phyloP scores from a whole-genome alignment of 805 yeast genomes.

The Kurtzmaniella cleridarum region DNA sequence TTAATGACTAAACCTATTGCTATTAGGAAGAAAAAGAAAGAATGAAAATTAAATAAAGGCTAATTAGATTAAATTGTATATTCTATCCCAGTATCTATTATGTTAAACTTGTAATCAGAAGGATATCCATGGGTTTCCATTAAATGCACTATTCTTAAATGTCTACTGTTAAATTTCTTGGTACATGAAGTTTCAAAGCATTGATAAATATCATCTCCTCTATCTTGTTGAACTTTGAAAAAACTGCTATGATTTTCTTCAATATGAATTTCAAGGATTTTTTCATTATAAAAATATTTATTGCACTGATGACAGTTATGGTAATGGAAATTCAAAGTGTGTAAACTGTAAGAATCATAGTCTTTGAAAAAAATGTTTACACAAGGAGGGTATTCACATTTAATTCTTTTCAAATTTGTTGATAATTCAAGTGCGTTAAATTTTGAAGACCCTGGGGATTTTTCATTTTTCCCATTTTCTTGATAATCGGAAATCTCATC shows the following conservation, averaged over 20 bases:
- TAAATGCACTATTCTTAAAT: slow-evolving; percentile 43
- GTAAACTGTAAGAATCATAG: slow-evolving; percentile 18
- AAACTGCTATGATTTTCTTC: slow-evolving; percentile 52
- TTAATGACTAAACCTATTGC: slow-evolving; percentile 56
- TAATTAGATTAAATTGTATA: slow-evolving; percentile 4
- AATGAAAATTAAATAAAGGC: background rate
- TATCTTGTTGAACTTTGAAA: slow-evolving; percentile 23
- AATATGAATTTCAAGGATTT: slow-evolving; percentile 42
- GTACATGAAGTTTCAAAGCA: slow-evolving; percentile 41
- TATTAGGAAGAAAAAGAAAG: slow-evolving; percentile 30
- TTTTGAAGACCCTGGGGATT: too few relatives aligned
- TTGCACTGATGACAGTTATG: slow-evolving; percentile 34
- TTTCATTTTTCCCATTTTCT: too few relatives aligned
- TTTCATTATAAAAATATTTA: slow-evolving; percentile 38
- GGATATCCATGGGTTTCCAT: slow-evolving; percentile 49
- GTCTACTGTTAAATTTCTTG: slow-evolving; percentile 30
- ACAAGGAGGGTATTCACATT: slow-evolving; percentile 11
- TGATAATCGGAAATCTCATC: too few relatives aligned
- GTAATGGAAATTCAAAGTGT: slow-evolving; percentile 19
- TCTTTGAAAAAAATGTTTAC: background rate
- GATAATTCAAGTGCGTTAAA: too few relatives aligned
- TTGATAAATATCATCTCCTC: slow-evolving; percentile 35
- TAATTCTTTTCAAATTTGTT: too few relatives aligned
- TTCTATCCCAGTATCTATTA: slow-evolving; percentile 23
- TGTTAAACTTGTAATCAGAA: slow-evolving; percentile 21